Evolutionary conservation across 345 rosid species (phyloP).

Genomic region (Arabis alpina): DNA sequence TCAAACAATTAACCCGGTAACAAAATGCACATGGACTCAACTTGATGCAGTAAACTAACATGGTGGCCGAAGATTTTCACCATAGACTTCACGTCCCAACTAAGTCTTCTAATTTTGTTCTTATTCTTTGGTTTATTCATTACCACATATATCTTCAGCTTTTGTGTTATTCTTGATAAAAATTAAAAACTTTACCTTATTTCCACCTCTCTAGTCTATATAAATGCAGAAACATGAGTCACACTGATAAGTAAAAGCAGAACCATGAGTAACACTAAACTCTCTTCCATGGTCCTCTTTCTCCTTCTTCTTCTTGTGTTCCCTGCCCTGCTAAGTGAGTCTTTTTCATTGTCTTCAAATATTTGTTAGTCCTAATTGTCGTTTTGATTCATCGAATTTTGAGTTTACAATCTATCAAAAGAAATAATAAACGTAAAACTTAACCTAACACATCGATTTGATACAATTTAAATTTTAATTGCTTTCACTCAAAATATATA

Average conservation of each 20-base stretch:
- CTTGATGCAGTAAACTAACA: no score
- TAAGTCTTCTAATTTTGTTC: background rate
- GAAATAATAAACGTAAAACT: background rate
- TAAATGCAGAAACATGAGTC: background rate
- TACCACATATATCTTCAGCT: background rate
- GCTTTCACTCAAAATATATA: background rate
- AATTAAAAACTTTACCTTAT: background rate
- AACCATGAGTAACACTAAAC: background rate
- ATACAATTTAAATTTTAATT: background rate
- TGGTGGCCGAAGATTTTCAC: background rate
- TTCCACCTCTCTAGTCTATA: background rate
- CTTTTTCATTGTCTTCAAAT: background rate
- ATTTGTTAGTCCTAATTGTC: background rate
- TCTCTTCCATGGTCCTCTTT: background rate
- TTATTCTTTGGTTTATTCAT: background rate
- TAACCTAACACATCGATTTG: background rate
- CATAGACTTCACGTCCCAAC: background rate
- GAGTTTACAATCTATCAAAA: background rate
- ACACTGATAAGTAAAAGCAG: background rate
- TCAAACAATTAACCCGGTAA: no score
- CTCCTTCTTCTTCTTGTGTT: conserved; percentile 19
- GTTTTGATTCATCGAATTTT: background rate
- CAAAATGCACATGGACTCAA: no score
- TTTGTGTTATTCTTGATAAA: no score
- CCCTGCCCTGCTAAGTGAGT: background rate